These are phyloP conservation scores for Dimocarpus longan DNA, from an alignment of 345 rosid genomes.

Conservation along the genomic window DNA sequence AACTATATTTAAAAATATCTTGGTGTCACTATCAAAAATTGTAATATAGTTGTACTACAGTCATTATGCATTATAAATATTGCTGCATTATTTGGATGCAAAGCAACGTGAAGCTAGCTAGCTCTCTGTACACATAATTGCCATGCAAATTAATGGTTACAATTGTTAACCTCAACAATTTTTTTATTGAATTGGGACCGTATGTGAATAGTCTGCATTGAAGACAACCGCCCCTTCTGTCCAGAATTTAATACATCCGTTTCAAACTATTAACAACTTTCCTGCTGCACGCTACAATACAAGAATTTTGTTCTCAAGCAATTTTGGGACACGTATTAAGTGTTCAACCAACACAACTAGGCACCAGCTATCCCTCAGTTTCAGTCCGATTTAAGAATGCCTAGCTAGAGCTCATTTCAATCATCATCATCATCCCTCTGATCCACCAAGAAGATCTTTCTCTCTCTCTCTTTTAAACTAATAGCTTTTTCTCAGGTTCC, in stretches of 20 bases:
- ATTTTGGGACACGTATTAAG: background rate
- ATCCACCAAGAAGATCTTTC: background rate
- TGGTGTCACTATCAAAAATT: too few species aligned
- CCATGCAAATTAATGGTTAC: background rate
- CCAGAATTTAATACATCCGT: background rate
- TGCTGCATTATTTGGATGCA: background rate
- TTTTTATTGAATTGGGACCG: background rate
- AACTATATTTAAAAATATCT: too few species aligned
- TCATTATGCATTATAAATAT: too few species aligned
- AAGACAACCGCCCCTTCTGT: background rate
- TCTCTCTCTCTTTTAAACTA: background rate
- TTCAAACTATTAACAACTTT: background rate
- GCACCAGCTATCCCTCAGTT: background rate
- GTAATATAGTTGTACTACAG: too few species aligned
- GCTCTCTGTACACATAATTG: background rate
- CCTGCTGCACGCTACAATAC: background rate
- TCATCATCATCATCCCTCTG: background rate
- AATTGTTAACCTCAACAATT: background rate
- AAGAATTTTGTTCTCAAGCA: too few species aligned
- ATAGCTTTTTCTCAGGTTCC: too few species aligned
- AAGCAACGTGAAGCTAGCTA: background rate
- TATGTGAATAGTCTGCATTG: background rate
- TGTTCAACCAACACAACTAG: conserved; percentile 20
- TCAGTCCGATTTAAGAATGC: conserved; percentile 13
- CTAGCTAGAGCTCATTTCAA: background rate